Evolutionary conservation across 345 rosid genomes (phyloP).

Genomic region (Euphorbia pulcherrima): DNA sequence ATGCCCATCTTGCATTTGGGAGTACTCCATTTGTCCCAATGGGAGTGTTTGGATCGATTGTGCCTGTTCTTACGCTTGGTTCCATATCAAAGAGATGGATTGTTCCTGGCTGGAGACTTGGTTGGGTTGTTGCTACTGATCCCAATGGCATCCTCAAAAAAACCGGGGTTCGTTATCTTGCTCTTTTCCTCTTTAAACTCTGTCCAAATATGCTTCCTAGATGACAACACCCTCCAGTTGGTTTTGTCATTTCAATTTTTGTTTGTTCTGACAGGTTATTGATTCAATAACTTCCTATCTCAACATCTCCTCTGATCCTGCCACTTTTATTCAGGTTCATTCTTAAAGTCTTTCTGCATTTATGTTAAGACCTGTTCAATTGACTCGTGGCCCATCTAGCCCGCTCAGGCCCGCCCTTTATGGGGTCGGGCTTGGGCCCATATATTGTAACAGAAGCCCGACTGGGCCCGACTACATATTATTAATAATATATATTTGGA

Average conservation of each 20-base stretch:
- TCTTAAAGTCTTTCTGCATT: background rate
- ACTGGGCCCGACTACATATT: too few relatives aligned
- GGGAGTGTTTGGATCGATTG: conserved; percentile 24
- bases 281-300: conserved; percentile 37
- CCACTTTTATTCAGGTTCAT: conserved; percentile 53
- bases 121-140: conserved; percentile 23
- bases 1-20: conserved; percentile 20
- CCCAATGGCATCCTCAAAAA: conserved; percentile 21
- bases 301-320: conserved; percentile 34
- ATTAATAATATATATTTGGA: too few relatives aligned
- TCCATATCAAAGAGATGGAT: conserved; percentile 30
- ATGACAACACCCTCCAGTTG: background rate
- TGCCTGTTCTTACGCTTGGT: conserved; percentile 24
- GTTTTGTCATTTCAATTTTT: background rate
- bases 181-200: background rate
- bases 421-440: too few relatives aligned
- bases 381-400: too few relatives aligned
- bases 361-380: too few relatives aligned
- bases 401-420: too few relatives aligned
- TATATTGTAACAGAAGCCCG: too few relatives aligned
- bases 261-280: conserved; percentile 30
- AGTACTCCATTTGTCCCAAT: conserved; percentile 21
- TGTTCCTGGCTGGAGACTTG: conserved; percentile 33
- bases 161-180: conserved; percentile 16
- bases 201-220: background rate